Evolutionary conservation across 208 protist genomes (phyloP).

Genomic region (Trypanosomatidae sp.): DNA sequence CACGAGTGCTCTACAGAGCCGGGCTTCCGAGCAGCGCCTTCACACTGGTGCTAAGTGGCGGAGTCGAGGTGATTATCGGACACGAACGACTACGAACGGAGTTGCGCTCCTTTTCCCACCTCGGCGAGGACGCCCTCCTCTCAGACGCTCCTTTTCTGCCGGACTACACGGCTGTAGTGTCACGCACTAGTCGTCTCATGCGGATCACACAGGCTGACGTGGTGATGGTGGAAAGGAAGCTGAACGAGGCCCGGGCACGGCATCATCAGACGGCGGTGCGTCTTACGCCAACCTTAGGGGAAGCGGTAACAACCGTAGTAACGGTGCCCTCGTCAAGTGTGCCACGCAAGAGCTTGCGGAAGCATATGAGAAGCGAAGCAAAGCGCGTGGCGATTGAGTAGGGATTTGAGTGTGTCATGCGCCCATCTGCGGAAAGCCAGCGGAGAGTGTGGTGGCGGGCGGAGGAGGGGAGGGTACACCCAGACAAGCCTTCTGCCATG

Average conservation of each 20-base stretch:
- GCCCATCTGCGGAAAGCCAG: not conserved
- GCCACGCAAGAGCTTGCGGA: not conserved
- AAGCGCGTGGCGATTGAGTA: constrained; percentile 25
- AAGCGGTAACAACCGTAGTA: constrained; percentile 1
- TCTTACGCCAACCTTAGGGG: not conserved
- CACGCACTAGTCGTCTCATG: constrained; percentile 48
- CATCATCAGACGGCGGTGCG: constrained; percentile 11
- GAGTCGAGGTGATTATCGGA: constrained; percentile 35
- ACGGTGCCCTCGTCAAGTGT: not conserved
- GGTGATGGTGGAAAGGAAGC: constrained; percentile 25
- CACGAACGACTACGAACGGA: constrained; percentile 43
- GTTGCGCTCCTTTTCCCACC: constrained; percentile 59
- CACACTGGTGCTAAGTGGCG: constrained; percentile 73
- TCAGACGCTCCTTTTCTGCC: constrained; percentile 40
- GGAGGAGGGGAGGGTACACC: not conserved
- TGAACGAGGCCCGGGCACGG: constrained; percentile 25
- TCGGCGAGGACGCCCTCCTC: constrained; percentile 57
- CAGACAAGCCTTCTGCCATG: not conserved
- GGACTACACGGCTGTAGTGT: constrained; percentile 68
- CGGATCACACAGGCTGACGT: constrained; percentile 56
- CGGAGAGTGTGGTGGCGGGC: not conserved
- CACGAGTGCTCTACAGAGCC: constrained; percentile 43
- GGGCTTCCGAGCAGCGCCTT: constrained; percentile 39
- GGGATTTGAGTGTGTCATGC: not conserved
- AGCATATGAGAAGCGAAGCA: constrained; percentile 16